Conservation (phyloP, 1,284 basidiomycete species). For the Agroathelia rolfsii region DNA sequence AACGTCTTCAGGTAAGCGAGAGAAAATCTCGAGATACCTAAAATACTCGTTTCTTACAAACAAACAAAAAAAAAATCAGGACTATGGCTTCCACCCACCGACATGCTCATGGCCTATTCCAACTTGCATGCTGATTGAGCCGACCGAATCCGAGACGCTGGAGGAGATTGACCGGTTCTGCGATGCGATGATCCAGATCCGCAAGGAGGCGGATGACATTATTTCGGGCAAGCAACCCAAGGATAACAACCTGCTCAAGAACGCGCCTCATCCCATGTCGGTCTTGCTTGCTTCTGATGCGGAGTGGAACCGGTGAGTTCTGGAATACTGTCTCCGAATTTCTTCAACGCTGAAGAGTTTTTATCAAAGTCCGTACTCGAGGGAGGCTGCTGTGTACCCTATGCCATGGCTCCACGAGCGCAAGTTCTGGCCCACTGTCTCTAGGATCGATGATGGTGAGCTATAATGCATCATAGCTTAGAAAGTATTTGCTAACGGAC, state of each 20-base stretch:
- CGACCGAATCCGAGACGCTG: slow-evolving; percentile 87
- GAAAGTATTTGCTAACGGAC: slow-evolving; percentile 3
- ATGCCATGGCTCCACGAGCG: slow-evolving; percentile 66
- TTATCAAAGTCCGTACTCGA: slow-evolving; percentile 65
- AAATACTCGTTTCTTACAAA: too few relatives aligned
- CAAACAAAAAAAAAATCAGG: too few relatives aligned
- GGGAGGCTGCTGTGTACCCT: slow-evolving; percentile 80
- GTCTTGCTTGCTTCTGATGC: slow-evolving; percentile 59
- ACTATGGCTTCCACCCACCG: slow-evolving; percentile 85
- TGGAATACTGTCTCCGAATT: not conserved
- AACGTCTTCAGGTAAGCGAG: slow-evolving; percentile 70
- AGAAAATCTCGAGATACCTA: too few relatives aligned
- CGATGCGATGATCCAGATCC: slow-evolving; percentile 94
- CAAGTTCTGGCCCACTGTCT: slow-evolving; percentile 93
- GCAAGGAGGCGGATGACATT: slow-evolving; percentile 85
- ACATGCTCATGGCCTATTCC: slow-evolving; percentile 93
- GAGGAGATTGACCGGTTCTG: slow-evolving; percentile 92
- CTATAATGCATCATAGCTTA: slow-evolving; percentile 9
- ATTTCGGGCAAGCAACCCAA: slow-evolving; percentile 76
- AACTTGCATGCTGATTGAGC: slow-evolving; percentile 92
- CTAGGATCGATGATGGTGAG: slow-evolving; percentile 84
- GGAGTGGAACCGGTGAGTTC: slow-evolving; percentile 75
- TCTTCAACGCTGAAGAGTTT: slow-evolving; percentile 2
- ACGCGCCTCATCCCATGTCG: slow-evolving; percentile 86
- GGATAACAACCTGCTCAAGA: slow-evolving; percentile 86